Evolutionary conservation across 2,329 filamentous ascomycete genomes (phyloP).

Genomic region (Scedosporium apiospermum): DNA sequence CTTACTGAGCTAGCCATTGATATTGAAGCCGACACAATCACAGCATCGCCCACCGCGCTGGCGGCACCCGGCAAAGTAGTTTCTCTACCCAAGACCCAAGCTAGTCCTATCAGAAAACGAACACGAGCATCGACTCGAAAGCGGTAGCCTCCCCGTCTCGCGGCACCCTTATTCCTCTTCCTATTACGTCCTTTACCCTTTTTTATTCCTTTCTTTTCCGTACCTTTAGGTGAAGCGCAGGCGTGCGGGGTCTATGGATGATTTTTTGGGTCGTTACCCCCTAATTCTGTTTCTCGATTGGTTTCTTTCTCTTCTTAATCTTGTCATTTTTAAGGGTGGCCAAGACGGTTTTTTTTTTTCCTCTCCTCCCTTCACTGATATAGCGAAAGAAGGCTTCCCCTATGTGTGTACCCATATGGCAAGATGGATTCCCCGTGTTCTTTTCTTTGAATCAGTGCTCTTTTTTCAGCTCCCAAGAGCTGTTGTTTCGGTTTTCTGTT

Average conservation of each 20-base stretch:
- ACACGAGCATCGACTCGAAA: slow-evolving; percentile 2
- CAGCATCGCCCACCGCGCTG: neutral
- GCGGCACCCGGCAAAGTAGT: neutral
- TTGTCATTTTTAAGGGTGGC: neutral
- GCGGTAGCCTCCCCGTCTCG: neutral
- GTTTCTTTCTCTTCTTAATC: neutral
- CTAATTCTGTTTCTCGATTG: neutral
- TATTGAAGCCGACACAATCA: slow-evolving; percentile 26
- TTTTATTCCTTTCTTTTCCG: neutral
- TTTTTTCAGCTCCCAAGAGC: neutral
- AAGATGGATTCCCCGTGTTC: neutral
- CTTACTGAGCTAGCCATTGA: slow-evolving; percentile 58
- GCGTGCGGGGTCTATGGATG: neutral
- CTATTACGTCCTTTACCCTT: neutral
- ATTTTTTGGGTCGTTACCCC: neutral
- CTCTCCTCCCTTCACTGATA: neutral
- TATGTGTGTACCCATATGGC: neutral
- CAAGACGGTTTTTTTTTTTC: neutral
- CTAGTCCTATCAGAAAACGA: neutral
- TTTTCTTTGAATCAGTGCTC: neutral
- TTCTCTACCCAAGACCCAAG: neutral
- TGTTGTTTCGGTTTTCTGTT: neutral
- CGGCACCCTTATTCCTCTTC: neutral
- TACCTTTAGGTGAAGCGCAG: neutral
- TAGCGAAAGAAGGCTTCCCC: neutral